Evolutionary conservation across 768 basidiomycete species (phyloP).

Genomic region (Russula ochroleuca): DNA sequence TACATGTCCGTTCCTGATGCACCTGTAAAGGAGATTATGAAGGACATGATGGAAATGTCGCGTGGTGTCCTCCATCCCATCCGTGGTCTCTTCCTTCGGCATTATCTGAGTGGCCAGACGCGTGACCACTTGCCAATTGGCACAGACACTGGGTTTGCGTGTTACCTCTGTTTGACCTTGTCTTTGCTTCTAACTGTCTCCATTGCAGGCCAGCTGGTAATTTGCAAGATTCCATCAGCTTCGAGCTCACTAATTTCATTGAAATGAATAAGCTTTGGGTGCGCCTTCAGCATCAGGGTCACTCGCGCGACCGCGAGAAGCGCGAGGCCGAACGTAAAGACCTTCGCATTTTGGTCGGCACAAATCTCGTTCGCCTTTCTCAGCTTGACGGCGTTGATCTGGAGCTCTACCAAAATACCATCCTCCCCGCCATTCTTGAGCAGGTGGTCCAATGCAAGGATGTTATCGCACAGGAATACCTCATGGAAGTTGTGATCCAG

Average conservation of each 20-base stretch:
- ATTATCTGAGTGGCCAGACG: constrained; percentile 96
- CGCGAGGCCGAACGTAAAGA: constrained; percentile 95
- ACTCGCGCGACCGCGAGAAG: constrained; percentile 95
- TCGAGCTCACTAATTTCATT: constrained; percentile 97
- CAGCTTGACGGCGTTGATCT: constrained; percentile 96
- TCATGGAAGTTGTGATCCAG: constrained; percentile 99
- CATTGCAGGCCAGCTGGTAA: constrained; percentile 73
- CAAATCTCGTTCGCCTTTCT: constrained; percentile 91
- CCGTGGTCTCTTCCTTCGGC: constrained; percentile 89
- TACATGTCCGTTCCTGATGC: constrained; percentile 99
- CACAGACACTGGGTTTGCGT: constrained; percentile 66
- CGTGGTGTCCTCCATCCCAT: constrained; percentile 97
- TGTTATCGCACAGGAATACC: constrained; percentile 96
- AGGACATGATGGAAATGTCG: constrained; percentile 99
- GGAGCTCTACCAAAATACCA: constrained; percentile 79
- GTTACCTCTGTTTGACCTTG: constrained; percentile 1
- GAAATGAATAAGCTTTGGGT: constrained; percentile 99
- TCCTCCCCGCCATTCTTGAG: constrained; percentile 90
- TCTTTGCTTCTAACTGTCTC: neutral
- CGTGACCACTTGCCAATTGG: constrained; percentile 94
- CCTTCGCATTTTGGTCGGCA: constrained; percentile 92
- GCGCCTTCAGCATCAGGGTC: constrained; percentile 94
- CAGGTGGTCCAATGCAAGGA: constrained; percentile 99
- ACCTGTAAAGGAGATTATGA: constrained; percentile 99
- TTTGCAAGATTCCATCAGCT: constrained; percentile 90